A percentile compares a stretch with the other conserved stretches of the same genome.
Evolutionary conservation across 208 protist species (phyloP).

Genomic region (Trypanosoma cruzi): DNA sequence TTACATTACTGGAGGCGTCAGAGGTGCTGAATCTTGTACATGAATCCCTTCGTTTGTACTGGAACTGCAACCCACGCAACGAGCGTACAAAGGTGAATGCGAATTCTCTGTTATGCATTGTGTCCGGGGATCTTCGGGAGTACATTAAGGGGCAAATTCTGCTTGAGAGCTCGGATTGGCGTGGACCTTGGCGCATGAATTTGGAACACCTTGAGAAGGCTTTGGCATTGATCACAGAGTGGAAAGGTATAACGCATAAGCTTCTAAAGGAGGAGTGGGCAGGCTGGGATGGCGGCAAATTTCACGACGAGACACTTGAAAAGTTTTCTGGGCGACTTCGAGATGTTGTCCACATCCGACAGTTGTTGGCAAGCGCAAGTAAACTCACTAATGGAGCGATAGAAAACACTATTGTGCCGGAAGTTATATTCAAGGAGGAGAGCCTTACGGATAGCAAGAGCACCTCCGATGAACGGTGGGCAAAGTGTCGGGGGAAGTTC

Average conservation of each 20-base stretch:
- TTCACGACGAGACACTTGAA: constrained; percentile 74
- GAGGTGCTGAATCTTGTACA: constrained; percentile 82
- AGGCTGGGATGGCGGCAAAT: constrained; percentile 74
- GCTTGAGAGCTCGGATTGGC: constrained; percentile 74
- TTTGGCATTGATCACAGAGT: constrained; percentile 67
- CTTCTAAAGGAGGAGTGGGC: constrained; percentile 69
- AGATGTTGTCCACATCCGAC: constrained; percentile 73
- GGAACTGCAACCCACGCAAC: constrained; percentile 55
- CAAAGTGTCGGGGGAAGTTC: constrained; percentile 59
- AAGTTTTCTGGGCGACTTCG: constrained; percentile 62
- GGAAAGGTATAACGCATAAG: constrained; percentile 48
- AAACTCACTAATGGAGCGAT: constrained; percentile 40
- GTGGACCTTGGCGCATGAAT: constrained; percentile 78
- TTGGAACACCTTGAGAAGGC: constrained; percentile 51
- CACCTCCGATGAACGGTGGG: constrained; percentile 49
- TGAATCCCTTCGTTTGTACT: constrained; percentile 56
- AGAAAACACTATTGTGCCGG: constrained; percentile 59
- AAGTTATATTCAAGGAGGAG: constrained; percentile 73
- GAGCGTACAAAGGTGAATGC: constrained; percentile 76
- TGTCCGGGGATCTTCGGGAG: constrained; percentile 83
- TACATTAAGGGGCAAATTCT: constrained; percentile 79
- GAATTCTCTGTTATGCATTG: constrained; percentile 82
- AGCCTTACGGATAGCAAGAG: constrained; percentile 60
- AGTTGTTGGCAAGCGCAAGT: constrained; percentile 46
- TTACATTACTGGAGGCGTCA: constrained; percentile 64